These are phyloP conservation scores for Cercospora beticola DNA, from an alignment of 2,329 filamentous ascomycete genomes.

Conservation along the genomic window DNA sequence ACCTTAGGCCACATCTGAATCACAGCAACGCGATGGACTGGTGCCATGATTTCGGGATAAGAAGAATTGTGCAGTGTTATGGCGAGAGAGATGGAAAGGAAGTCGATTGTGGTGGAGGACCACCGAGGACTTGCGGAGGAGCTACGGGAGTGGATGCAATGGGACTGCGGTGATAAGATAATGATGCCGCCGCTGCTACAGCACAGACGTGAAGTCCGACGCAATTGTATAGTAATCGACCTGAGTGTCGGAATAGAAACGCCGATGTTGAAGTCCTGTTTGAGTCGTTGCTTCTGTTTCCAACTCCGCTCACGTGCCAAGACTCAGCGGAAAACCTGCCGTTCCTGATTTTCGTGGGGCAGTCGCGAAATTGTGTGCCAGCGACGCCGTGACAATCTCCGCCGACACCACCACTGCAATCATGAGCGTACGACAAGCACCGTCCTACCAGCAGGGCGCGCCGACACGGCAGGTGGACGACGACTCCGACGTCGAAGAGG, in stretches of 20 bases:
- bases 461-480: slow-evolving; percentile 37
- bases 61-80: neutral
- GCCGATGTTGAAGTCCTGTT: neutral
- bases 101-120: neutral
- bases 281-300: neutral
- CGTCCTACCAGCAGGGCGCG: slow-evolving; percentile 44
- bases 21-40: slow-evolving; percentile 49
- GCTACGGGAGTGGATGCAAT: neutral
- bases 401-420: slow-evolving; percentile 19
- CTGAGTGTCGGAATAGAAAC: neutral
- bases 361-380: slow-evolving; percentile 17
- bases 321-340: neutral
- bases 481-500: slow-evolving; percentile 93
- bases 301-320: neutral
- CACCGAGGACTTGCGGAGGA: neutral
- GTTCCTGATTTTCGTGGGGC: slow-evolving; percentile 10
- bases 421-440: slow-evolving; percentile 43
- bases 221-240: neutral
- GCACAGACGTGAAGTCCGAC: neutral
- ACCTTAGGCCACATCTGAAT: slow-evolving; percentile 54
- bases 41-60: slow-evolving; percentile 40
- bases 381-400: slow-evolving; percentile 1
- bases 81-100: neutral
- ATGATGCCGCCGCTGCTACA: neutral
- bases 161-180: neutral